A percentile compares a stretch with the other conserved stretches of the same genome.
These are phyloP conservation scores for Zygoascus bituminiphila DNA, from an alignment of 805 yeast genomes.

Conservation along the genomic window DNA sequence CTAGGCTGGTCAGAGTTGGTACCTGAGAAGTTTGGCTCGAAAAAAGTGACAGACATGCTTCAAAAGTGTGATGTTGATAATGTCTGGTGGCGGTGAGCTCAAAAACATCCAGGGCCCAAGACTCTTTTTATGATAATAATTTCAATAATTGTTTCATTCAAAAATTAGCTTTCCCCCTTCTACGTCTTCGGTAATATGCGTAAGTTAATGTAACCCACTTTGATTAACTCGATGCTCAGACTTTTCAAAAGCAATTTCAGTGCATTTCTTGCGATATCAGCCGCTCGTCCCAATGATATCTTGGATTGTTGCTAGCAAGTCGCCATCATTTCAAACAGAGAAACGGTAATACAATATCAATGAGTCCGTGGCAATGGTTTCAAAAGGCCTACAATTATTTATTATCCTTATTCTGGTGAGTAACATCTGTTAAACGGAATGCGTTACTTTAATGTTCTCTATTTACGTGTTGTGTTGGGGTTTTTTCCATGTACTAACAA, in stretches of 20 bases:
- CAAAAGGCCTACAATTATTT: constrained; percentile 24
- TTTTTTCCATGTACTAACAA: background rate
- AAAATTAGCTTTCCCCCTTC: background rate
- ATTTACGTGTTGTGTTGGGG: background rate
- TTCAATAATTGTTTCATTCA: background rate
- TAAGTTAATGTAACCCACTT: background rate
- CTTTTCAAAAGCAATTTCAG: background rate
- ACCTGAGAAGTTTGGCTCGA: constrained; percentile 8
- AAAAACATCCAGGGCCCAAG: background rate
- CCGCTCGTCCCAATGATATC: background rate
- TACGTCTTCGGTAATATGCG: no score
- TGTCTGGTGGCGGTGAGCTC: background rate
- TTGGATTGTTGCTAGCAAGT: background rate
- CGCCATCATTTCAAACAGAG: background rate
- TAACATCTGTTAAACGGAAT: no score
- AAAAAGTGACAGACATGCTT: constrained; percentile 16
- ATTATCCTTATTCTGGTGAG: constrained; percentile 28
- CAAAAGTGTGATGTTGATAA: no score
- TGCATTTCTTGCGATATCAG: background rate
- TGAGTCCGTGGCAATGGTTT: constrained; percentile 20
- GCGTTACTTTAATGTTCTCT: background rate
- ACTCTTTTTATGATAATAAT: background rate
- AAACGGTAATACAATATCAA: constrained; percentile 3
- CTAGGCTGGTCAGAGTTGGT: background rate
- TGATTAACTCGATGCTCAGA: background rate